These are phyloP conservation scores for Aspergillus clavatus DNA, from an alignment of 2,329 filamentous ascomycete genomes.

Conservation along the genomic window DNA sequence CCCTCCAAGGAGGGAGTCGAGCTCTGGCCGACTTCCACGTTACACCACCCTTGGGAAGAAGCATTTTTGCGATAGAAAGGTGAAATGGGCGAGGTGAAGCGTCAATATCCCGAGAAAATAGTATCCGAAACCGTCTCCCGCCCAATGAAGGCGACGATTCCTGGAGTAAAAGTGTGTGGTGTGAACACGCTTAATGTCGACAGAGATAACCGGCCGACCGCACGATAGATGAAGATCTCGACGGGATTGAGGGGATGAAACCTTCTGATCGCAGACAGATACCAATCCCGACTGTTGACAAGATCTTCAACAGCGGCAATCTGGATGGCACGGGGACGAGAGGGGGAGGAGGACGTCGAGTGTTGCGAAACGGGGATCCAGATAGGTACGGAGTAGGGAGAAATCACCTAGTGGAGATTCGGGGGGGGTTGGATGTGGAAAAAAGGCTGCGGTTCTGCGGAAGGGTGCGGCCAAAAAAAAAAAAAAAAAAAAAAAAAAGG, in stretches of 20 bases:
- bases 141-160: constrained; percentile 13
- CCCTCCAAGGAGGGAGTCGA: constrained; percentile 70
- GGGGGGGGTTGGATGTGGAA: neutral
- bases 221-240: neutral
- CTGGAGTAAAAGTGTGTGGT: constrained; percentile 2
- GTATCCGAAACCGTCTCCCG: constrained; percentile 4
- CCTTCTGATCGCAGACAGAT: neutral
- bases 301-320: neutral
- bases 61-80: constrained; percentile 53
- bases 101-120: neutral
- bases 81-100: neutral
- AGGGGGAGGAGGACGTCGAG: neutral
- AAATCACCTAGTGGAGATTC: neutral
- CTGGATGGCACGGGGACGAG: neutral
- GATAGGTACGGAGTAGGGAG: neutral
- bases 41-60: constrained; percentile 83
- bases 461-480: neutral
- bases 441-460: neutral
- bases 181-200: constrained; percentile 1
- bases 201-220: neutral
- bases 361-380: no score
- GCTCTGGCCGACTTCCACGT: constrained; percentile 88
- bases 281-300: neutral
- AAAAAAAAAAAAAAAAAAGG: no score
- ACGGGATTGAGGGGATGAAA: neutral